A percentile compares a stretch with the other conserved stretches of the same genome.
Evolutionary conservation across 306 rosid genomes (phyloP).

Genomic region (Acacia confusa): DNA sequence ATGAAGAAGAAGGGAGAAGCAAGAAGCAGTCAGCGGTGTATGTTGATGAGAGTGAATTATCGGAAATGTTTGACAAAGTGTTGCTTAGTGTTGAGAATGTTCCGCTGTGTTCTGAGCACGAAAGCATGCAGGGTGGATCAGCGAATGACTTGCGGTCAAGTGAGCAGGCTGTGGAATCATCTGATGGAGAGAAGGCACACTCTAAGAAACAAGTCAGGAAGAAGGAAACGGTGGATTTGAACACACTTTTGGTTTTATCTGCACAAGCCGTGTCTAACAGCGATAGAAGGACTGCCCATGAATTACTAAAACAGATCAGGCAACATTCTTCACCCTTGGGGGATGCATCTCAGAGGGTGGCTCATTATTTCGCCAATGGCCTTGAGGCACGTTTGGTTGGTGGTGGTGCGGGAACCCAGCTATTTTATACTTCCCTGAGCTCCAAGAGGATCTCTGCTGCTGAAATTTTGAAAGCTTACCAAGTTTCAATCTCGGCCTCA

Average conservation of each 20-base stretch:
- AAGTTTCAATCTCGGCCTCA: conserved; percentile 48
- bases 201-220: conserved; percentile 48
- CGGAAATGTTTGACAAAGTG: conserved; percentile 55
- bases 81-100: conserved; percentile 50
- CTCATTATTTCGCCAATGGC: conserved; percentile 63
- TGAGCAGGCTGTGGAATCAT: conserved; percentile 18
- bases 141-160: conserved; percentile 10
- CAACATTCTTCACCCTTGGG: conserved; percentile 64
- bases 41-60: conserved; percentile 50
- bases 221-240: conserved; percentile 64
- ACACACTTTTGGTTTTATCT: conserved; percentile 57
- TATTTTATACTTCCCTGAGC: conserved; percentile 46
- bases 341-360: conserved; percentile 66
- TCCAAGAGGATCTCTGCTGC: conserved; percentile 50
- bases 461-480: conserved; percentile 58
- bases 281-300: conserved; percentile 62
- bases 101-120: conserved; percentile 38
- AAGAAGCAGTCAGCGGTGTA: conserved; percentile 51
- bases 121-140: conserved; percentile 12
- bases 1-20: conserved; percentile 50
- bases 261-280: conserved; percentile 68
- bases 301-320: conserved; percentile 68
- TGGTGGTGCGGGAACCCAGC: conserved; percentile 55
- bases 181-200: conserved; percentile 43
- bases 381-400: conserved; percentile 78